A percentile compares a stretch with the other conserved stretches of the same genome.
phyloP scores from a whole-genome alignment of 208 protist genomes.

The Entamoeba invadens region DNA sequence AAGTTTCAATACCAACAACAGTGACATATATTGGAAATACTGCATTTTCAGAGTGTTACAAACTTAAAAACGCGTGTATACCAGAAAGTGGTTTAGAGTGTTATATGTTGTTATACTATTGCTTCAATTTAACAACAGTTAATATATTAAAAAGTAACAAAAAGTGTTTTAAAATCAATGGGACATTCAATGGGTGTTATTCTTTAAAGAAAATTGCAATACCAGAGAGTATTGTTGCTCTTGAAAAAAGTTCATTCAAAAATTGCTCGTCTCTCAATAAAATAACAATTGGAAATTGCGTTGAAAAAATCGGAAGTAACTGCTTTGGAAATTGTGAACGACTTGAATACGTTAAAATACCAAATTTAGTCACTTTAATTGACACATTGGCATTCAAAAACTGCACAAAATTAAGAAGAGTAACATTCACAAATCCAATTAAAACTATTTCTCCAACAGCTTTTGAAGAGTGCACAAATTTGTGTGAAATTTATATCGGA shows the following conservation, averaged over 20 bases:
- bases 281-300: neutral
- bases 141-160: too few species aligned
- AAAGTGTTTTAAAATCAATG: too few species aligned
- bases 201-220: neutral
- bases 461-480: too few species aligned
- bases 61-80: neutral
- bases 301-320: neutral
- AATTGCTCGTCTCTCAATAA: neutral
- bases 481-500: too few species aligned
- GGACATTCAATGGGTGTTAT: neutral
- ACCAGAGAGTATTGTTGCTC: neutral
- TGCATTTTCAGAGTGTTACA: neutral
- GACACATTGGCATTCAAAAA: neutral
- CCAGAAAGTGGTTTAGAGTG: too few species aligned
- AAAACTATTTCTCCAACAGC: too few species aligned
- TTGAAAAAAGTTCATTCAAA: neutral
- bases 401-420: neutral
- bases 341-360: neutral
- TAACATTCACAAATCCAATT: too few species aligned
- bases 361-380: neutral
- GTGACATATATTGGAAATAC: neutral
- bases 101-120: too few species aligned
- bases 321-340: neutral
- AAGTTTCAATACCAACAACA: neutral
- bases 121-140: too few species aligned